These are phyloP conservation scores for Xylaria venustula DNA, from an alignment of 495 filamentous ascomycete species.

Conservation along the genomic window DNA sequence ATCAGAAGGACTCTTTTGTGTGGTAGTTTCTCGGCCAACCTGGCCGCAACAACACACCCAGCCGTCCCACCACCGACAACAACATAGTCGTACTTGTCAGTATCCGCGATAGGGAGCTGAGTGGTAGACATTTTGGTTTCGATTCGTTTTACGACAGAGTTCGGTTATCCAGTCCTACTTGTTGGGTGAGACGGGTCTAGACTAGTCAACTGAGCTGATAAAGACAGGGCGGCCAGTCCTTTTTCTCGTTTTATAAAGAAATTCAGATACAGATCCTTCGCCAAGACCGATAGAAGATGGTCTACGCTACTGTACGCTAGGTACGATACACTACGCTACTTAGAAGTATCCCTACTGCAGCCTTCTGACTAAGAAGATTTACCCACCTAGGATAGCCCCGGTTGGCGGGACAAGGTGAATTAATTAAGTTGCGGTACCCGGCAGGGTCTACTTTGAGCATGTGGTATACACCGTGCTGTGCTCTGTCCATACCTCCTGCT, in stretches of 20 bases:
- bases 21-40: slow-evolving; percentile 60
- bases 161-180: not conserved
- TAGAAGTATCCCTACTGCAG: not conserved
- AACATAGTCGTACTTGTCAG: slow-evolving; percentile 76
- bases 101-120: slow-evolving; percentile 56
- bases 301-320: not conserved
- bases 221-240: slow-evolving; percentile 1
- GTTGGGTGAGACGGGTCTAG: not conserved
- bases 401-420: not conserved
- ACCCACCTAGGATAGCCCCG: slow-evolving; percentile 3
- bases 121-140: slow-evolving; percentile 57
- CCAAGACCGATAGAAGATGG: slow-evolving; percentile 1
- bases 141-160: not conserved
- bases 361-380: slow-evolving; percentile 6
- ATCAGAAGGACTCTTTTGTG: slow-evolving; percentile 64
- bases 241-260: not conserved
- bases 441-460: no score
- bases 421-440: no score
- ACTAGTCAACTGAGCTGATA: not conserved
- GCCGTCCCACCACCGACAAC: slow-evolving; percentile 83
- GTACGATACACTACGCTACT: not conserved
- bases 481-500: no score
- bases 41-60: slow-evolving; percentile 73
- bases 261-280: slow-evolving; percentile 3
- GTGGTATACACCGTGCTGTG: no score